These are phyloP conservation scores for Botrytis medusae DNA, from an alignment of 2,329 filamentous ascomycete species.

Conservation along the genomic window DNA sequence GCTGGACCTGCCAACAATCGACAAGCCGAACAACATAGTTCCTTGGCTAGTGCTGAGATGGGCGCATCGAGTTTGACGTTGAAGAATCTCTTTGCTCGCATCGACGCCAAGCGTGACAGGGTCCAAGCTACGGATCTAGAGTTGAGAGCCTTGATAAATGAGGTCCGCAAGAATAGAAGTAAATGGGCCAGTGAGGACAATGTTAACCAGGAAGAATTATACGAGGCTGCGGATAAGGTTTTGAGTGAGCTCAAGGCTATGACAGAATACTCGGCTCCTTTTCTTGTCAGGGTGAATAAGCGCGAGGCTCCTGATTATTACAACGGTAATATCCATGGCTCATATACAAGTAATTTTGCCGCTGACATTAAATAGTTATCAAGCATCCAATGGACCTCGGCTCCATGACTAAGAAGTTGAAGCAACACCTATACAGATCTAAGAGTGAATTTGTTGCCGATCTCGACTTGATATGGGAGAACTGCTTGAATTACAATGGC, in stretches of 20 bases:
- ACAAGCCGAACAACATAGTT: slow-evolving; percentile 71
- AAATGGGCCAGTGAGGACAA: slow-evolving; percentile 99
- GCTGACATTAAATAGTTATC: slow-evolving; percentile 66
- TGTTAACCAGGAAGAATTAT: slow-evolving; percentile 94
- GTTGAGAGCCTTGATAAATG: slow-evolving; percentile 87
- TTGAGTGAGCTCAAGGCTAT: slow-evolving; percentile 95
- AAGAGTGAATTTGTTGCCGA: slow-evolving; percentile 95
- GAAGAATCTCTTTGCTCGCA: slow-evolving; percentile 94
- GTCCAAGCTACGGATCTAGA: slow-evolving; percentile 93
- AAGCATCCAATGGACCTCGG: slow-evolving; percentile 98
- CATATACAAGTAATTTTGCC: not conserved
- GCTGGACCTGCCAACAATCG: slow-evolving; percentile 51
- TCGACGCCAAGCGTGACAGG: slow-evolving; percentile 87
- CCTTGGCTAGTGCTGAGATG: slow-evolving; percentile 88
- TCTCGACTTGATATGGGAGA: slow-evolving; percentile 93
- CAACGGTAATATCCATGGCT: slow-evolving; percentile 60
- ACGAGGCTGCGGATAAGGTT: slow-evolving; percentile 95
- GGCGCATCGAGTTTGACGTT: slow-evolving; percentile 93
- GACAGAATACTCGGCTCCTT: slow-evolving; percentile 96
- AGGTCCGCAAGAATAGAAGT: slow-evolving; percentile 95
- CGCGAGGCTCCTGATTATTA: slow-evolving; percentile 96
- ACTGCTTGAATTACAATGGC: slow-evolving; percentile 93
- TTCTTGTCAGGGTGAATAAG: slow-evolving; percentile 92
- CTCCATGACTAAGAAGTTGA: slow-evolving; percentile 97
- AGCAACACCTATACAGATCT: slow-evolving; percentile 74